Evolutionary conservation across 148 eudicot species (phyloP), one percentile per base, ranked within the genome.

Genomic region (Persicaria maculosa): DNA sequence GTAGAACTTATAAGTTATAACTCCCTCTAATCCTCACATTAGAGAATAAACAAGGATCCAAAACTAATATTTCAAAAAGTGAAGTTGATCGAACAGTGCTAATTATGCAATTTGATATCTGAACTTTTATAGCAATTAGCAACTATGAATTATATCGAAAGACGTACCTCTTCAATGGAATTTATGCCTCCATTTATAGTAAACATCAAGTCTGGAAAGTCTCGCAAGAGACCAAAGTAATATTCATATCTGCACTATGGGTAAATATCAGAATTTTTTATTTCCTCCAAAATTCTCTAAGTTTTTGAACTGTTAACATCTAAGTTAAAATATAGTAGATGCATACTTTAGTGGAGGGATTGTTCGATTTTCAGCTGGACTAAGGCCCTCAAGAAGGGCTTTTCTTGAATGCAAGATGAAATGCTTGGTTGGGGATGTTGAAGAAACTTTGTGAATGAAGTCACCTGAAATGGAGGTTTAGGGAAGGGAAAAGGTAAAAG

Each of bases 171-270:
- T 79, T 88, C 91, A 75, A 91, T 62, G 62, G 90, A 83, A 81
- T 87, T 84, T 76, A 94, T 91, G 80, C 98, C 98, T 76, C 98
- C 98, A 79, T 94, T 94, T 47, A 94, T 90, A 9, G 97, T 94
- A 79, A 94, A 91, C 77, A 58, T 82, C 44, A 94, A 80, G 83
- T 94, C 98, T 0, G 98, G 98, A 83, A 94, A 94, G 79, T 94
- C 98, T 73, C 98, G 98, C 79, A 89, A 80, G 4, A 94, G 90
- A 17, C 87, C 97, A 78, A 79, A 94, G 81, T 87, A 94, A 82
- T 81, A 94, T 76, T 91, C 98, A 67, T 94, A 94, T 76, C 98
- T 94, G 93, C 85, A 82, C 68, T 47, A 55, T 5, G 9, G 54
- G 46, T 36, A 71, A 46, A 45, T 19, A 17, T 15, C n/a, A 46